Evolutionary conservation across 768 basidiomycete genomes (phyloP), one percentile per base, ranked within the genome.

Genomic region (Lentinula edodes): DNA sequence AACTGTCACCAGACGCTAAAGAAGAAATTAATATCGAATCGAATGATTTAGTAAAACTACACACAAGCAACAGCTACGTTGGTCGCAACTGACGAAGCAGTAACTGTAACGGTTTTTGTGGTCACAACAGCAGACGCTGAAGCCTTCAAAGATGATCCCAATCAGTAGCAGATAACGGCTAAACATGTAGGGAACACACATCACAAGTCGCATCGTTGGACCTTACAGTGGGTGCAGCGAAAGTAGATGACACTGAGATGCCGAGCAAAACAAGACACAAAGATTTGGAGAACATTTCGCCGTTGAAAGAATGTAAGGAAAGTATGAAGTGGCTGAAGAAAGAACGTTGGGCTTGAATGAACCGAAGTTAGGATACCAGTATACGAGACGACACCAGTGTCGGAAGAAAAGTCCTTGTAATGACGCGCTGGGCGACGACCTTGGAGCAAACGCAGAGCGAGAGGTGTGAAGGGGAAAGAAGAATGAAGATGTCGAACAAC

Each of bases 401-500:
- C 58, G 35, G 45, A 50, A 59, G 36, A 18, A 59, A 39, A 50
- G 48, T 39, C 58, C 58, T 58, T 48, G 13, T 1, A 34, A 18
- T 42, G 58, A 59, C 58, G 58, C 58, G 58, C 58, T 59, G 35
- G 58, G 58, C 58, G 58, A 59, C 58, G 58, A 59, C 58, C 58
- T 59, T 59, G 43, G 39, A 50, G 56, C 56, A 45, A 59, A 35
- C 18, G 20, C 45, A 50, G 58, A 59, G 58, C 6, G 23, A 58
- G 46, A 15, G 58, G 58, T 10, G 32, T 15, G 23, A 38, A 41
- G 46, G 46, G n/a, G 46, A 45, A 48, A 20, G 20, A 48, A 20
- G 20, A 48, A 48, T 18, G 46, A 48, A 48, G 2, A 4, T 48
- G 20, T 48, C 10, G 46, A 48, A 23, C 43, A 20, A 8, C 13